These are phyloP conservation scores for Gracilariopsis chorda DNA, from an alignment of 23 red algal species.

Conservation along the genomic window DNA sequence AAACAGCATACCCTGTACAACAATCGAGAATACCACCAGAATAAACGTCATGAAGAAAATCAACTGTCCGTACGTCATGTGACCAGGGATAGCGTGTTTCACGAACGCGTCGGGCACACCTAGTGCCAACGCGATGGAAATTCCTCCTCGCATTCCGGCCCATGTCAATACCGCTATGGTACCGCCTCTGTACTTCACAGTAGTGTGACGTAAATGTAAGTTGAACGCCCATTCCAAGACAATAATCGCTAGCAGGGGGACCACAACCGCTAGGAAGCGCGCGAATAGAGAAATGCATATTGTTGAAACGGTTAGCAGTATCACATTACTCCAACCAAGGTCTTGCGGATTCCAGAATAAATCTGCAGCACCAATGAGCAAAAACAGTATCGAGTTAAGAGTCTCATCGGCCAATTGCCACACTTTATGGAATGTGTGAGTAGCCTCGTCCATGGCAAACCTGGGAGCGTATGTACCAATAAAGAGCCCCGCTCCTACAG, in stretches of 20 bases:
- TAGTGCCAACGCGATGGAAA: conserved; percentile 92
- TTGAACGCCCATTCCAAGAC: conserved; percentile 55
- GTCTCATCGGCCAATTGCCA: conserved; percentile 97
- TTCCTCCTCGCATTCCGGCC: conserved; percentile 92
- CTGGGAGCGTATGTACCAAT: conserved; percentile 88
- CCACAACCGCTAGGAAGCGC: conserved; percentile 69
- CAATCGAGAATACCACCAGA: conserved; percentile 88
- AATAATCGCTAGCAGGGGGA: conserved; percentile 71
- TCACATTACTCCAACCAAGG: conserved; percentile 33
- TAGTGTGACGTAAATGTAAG: conserved; percentile 41
- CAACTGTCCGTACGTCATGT: conserved; percentile 72
- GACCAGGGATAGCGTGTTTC: conserved; percentile 54
- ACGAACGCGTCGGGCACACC: conserved; percentile 79
- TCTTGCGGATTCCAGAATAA: conserved; percentile 72
- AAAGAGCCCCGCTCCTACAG: conserved; percentile 86
- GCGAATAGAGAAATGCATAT: conserved; percentile 89
- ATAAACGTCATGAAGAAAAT: conserved; percentile 96
- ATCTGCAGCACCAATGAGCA: conserved; percentile 88
- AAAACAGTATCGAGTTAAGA: conserved; percentile 89
- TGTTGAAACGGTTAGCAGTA: conserved; percentile 50
- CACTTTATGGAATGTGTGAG: conserved; percentile 77
- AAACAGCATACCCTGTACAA: conserved; percentile 94
- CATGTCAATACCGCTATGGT: conserved; percentile 86
- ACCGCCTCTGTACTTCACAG: conserved; percentile 64
- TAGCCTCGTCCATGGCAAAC: conserved; percentile 68